Conservation (phyloP, 768 basidiomycete species). For the Naganishia kalamii region DNA sequence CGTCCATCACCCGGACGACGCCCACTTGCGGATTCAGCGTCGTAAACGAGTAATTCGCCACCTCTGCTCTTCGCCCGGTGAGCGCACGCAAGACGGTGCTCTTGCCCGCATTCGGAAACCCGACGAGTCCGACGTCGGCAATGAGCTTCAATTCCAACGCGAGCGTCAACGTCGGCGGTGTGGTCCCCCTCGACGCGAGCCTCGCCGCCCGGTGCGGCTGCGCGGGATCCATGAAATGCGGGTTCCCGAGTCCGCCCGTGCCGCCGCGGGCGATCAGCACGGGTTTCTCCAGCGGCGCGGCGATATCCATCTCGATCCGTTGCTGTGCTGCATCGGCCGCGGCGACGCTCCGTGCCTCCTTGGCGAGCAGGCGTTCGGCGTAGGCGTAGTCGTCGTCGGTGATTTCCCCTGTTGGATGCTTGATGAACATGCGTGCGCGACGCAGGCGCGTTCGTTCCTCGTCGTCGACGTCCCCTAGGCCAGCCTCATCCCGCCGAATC, state of each 20-base stretch:
- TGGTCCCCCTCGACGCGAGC: slow-evolving; percentile 53
- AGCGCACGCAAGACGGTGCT: slow-evolving; percentile 85
- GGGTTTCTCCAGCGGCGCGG: slow-evolving; percentile 27
- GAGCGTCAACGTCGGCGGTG: slow-evolving; percentile 56
- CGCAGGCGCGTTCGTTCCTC: slow-evolving; percentile 45
- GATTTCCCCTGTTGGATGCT: slow-evolving; percentile 33
- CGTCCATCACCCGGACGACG: slow-evolving; percentile 73
- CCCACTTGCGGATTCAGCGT: slow-evolving; percentile 91
- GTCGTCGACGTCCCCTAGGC: slow-evolving; percentile 49
- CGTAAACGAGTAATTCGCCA: slow-evolving; percentile 89
- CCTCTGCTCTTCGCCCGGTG: slow-evolving; percentile 76
- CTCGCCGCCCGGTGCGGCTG: slow-evolving; percentile 67
- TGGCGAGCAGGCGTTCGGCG: slow-evolving; percentile 32
- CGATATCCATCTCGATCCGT: slow-evolving; percentile 34
- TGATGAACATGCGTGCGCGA: slow-evolving; percentile 33
- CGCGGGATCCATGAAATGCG: slow-evolving; percentile 64
- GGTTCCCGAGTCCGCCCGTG: slow-evolving; percentile 76
- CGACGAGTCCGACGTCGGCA: slow-evolving; percentile 92
- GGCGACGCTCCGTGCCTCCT: slow-evolving; percentile 27
- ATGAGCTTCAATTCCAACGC: slow-evolving; percentile 85
- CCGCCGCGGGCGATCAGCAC: slow-evolving; percentile 69
- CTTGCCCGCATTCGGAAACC: slow-evolving; percentile 85
- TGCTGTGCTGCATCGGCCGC: slow-evolving; percentile 15
- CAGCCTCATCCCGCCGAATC: slow-evolving; percentile 64
- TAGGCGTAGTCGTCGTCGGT: slow-evolving; percentile 30